A percentile compares a stretch with the other conserved stretches of the same genome.
These are phyloP conservation scores for Saksenaea vasiformis DNA, from an alignment of 371 early-diverging fungal species.

Conservation along the genomic window DNA sequence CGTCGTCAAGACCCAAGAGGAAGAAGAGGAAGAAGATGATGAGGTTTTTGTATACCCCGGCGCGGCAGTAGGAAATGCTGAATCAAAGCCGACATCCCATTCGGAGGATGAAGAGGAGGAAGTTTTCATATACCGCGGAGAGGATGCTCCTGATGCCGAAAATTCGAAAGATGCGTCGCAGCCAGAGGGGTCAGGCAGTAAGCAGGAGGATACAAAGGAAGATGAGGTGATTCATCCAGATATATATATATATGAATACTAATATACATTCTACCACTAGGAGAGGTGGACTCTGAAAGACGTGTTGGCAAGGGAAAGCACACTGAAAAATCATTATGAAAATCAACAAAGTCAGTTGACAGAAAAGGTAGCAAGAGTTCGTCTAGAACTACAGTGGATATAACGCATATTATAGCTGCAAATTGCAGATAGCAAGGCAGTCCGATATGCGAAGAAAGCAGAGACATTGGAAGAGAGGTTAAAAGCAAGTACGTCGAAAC, in stretches of 20 bases:
- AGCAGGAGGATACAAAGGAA: background rate
- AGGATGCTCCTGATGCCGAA: conserved; percentile 27
- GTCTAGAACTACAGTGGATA: background rate
- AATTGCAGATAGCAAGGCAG: conserved; percentile 42
- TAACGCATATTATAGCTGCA: conserved; percentile 24
- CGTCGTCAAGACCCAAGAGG: conserved; percentile 5
- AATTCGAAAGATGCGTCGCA: background rate
- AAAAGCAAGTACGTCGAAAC: conserved; percentile 27
- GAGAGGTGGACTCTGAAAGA: background rate
- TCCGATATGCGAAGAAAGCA: conserved; percentile 34
- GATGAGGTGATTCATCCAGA: background rate
- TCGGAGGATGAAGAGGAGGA: conserved; percentile 39
- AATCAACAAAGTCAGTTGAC: conserved; percentile 25
- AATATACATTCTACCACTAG: background rate
- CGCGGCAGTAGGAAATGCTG: background rate
- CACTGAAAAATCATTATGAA: conserved; percentile 35
- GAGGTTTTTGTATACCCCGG: conserved; percentile 45
- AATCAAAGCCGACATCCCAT: background rate
- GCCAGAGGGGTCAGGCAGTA: background rate
- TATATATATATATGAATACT: no score
- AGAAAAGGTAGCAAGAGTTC: conserved; percentile 27
- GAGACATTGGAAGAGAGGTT: conserved; percentile 25
- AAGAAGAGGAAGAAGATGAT: conserved; percentile 31
- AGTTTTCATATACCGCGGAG: conserved; percentile 43
- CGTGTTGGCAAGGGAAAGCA: conserved; percentile 17